phyloP scores from a whole-genome alignment of 768 basidiomycete species.

The Postia placenta region DNA sequence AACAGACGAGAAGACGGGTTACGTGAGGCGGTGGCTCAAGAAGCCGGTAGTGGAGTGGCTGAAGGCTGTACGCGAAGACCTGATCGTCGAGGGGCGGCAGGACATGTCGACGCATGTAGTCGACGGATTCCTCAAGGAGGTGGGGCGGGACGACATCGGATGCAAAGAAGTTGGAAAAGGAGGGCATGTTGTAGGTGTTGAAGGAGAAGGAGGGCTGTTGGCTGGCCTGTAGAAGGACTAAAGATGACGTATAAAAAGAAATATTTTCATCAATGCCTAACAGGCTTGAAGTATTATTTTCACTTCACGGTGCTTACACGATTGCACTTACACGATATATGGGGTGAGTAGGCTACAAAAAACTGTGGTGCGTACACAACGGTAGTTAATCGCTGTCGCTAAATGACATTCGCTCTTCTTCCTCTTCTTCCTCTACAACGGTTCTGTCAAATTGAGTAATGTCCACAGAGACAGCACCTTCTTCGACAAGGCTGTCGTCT shows the following conservation, averaged over 20 bases:
- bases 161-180: slow-evolving; percentile 52
- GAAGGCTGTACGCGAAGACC: slow-evolving; percentile 46
- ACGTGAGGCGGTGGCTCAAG: slow-evolving; percentile 51
- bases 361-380: too few species aligned
- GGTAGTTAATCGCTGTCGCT: slow-evolving; percentile 76
- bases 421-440: slow-evolving; percentile 50
- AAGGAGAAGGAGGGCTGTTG: slow-evolving; percentile 48
- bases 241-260: too few species aligned
- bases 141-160: slow-evolving; percentile 48
- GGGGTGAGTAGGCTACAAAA: too few species aligned
- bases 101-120: slow-evolving; percentile 35
- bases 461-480: slow-evolving; percentile 83
- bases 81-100: slow-evolving; percentile 32
- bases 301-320: too few species aligned
- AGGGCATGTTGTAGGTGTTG: slow-evolving; percentile 45
- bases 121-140: slow-evolving; percentile 59
- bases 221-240: slow-evolving; percentile 46
- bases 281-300: too few species aligned
- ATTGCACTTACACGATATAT: too few species aligned
- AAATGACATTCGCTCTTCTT: slow-evolving; percentile 59
- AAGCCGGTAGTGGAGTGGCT: slow-evolving; percentile 71
- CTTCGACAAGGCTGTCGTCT: slow-evolving; percentile 79
- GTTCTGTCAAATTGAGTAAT: slow-evolving; percentile 82
- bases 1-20: slow-evolving; percentile 14
- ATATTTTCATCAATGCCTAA: neutral